These are phyloP conservation scores for Leptographium galeiforme DNA, from an alignment of 2,329 filamentous ascomycete species.

Conservation along the genomic window DNA sequence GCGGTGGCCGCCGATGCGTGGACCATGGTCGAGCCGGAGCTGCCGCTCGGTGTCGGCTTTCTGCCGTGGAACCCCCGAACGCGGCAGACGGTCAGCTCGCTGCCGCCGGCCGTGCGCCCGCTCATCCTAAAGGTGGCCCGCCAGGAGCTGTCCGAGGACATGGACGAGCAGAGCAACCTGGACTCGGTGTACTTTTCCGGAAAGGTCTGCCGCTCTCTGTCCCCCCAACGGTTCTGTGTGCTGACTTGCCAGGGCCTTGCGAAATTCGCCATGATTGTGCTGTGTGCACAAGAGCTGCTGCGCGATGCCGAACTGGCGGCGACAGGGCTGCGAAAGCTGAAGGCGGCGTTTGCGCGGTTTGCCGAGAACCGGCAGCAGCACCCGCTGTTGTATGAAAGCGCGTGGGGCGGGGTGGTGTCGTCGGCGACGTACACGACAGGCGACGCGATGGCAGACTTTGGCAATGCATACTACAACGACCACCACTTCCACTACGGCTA, in stretches of 20 bases:
- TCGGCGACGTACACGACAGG: constrained; percentile 57
- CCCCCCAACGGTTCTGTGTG: constrained; percentile 15
- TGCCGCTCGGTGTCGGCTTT: constrained; percentile 65
- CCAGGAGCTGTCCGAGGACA: constrained; percentile 59
- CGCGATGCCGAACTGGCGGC: constrained; percentile 43
- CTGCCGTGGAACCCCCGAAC: constrained; percentile 55
- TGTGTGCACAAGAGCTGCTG: constrained; percentile 50
- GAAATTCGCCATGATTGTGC: constrained; percentile 60
- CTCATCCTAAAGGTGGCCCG: constrained; percentile 49
- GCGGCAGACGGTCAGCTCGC: constrained; percentile 26
- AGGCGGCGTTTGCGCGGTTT: constrained; percentile 53
- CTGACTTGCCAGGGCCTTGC: constrained; percentile 42
- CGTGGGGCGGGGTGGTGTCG: constrained; percentile 73
- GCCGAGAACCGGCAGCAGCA: constrained; percentile 53
- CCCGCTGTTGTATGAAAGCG: constrained; percentile 50
- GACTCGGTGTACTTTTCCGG: constrained; percentile 91
- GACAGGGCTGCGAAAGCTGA: constrained; percentile 46
- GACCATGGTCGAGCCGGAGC: constrained; percentile 61
- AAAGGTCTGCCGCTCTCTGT: constrained; percentile 37
- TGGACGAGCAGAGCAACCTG: constrained; percentile 57
- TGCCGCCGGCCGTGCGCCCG: constrained; percentile 41
- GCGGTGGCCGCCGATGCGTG: constrained; percentile 60
- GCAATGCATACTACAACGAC: constrained; percentile 75
- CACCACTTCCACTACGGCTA: constrained; percentile 75
- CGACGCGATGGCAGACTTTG: constrained; percentile 66